phyloP scores from a whole-genome alignment of 2,329 filamentous ascomycete genomes.

The Ophiocordyceps australis region DNA sequence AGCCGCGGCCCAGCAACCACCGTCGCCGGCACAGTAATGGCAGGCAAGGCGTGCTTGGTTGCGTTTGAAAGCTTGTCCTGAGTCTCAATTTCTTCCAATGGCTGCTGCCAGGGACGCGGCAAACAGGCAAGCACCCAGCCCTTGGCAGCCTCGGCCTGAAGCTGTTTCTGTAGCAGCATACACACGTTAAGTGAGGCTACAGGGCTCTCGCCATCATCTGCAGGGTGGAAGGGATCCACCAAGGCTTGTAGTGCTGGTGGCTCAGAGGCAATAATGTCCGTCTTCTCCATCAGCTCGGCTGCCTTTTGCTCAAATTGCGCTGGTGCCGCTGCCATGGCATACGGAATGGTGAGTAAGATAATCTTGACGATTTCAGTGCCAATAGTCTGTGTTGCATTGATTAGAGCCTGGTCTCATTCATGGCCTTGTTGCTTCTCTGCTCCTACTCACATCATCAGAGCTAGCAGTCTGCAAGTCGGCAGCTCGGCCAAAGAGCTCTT shows the following conservation, averaged over 20 bases:
- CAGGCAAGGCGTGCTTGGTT: conserved; percentile 61
- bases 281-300: conserved; percentile 71
- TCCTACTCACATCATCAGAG: conserved; percentile 78
- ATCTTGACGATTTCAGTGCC: conserved; percentile 88
- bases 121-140: conserved; percentile 59
- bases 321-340: conserved; percentile 61
- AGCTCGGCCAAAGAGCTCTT: conserved; percentile 83
- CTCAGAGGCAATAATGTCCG: conserved; percentile 82
- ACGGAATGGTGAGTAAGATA: conserved; percentile 86
- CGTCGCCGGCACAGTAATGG: conserved; percentile 55
- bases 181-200: conserved; percentile 52
- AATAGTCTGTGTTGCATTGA: conserved; percentile 28
- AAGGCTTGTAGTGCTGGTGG: conserved; percentile 70
- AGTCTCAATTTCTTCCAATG: conserved; percentile 39
- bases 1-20: conserved; percentile 57
- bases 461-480: conserved; percentile 85
- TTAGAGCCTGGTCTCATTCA: too few species aligned
- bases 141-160: conserved; percentile 56
- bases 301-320: conserved; percentile 56
- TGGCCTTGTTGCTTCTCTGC: too few species aligned
- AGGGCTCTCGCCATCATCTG: conserved; percentile 42
- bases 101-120: conserved; percentile 49
- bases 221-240: conserved; percentile 66
- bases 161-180: conserved; percentile 67
- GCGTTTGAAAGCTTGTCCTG: conserved; percentile 39